These are phyloP conservation scores for Cryptococcus sp. DNA, from an alignment of 1,284 basidiomycete species.

Conservation along the genomic window DNA sequence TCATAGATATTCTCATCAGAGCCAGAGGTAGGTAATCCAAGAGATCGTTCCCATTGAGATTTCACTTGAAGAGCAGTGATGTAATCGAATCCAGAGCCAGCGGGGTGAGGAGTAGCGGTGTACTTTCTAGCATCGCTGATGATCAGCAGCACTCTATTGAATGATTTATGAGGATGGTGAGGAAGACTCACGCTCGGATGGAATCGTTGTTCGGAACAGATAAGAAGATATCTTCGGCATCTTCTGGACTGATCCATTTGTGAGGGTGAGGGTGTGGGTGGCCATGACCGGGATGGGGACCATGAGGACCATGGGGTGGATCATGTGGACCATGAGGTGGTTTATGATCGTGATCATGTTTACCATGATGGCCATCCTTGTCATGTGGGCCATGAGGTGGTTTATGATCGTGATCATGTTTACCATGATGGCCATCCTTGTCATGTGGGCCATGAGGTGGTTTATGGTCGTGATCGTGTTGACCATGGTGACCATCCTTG, in stretches of 20 bases:
- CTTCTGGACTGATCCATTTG: conserved; percentile 24
- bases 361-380: conserved; percentile 5
- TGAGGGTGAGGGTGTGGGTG: too few relatives aligned
- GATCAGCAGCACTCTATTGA: conserved; percentile 4
- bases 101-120: conserved; percentile 41
- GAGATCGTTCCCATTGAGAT: conserved; percentile 44
- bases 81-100: conserved; percentile 45
- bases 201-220: conserved; percentile 40
- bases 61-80: conserved; percentile 45
- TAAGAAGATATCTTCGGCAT: conserved; percentile 44
- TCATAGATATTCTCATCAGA: conserved; percentile 43
- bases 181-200: conserved; percentile 31
- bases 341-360: conserved; percentile 4
- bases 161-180: not conserved
- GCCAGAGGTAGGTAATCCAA: conserved; percentile 40
- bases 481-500: conserved; percentile 3
- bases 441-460: not conserved
- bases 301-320: too few relatives aligned
- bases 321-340: not conserved
- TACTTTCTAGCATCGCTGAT: conserved; percentile 36
- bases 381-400: not conserved
- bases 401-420: conserved; percentile 4
- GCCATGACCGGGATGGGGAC: conserved; percentile 2
- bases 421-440: conserved; percentile 5
- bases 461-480: conserved; percentile 3